These are phyloP conservation scores for Neurospora intermedia DNA, from an alignment of 495 filamentous ascomycete species.

Conservation along the genomic window DNA sequence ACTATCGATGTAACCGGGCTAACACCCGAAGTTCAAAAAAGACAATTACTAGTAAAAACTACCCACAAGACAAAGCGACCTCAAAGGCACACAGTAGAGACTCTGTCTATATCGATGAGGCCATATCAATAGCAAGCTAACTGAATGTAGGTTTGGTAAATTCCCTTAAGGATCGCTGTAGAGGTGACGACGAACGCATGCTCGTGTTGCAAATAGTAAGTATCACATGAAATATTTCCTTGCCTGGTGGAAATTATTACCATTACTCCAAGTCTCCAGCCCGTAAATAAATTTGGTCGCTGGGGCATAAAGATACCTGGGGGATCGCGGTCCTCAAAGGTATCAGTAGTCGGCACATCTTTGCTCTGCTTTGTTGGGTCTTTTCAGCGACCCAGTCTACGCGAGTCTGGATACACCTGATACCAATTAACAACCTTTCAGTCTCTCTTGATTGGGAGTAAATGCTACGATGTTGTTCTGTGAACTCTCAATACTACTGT, in stretches of 20 bases:
- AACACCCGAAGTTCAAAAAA: neutral
- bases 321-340: neutral
- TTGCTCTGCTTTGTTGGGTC: neutral
- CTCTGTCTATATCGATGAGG: neutral
- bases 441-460: neutral
- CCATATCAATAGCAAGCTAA: neutral
- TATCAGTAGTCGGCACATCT: neutral
- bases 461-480: neutral
- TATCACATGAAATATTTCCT: neutral
- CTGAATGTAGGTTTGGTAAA: neutral
- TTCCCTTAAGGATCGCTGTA: neutral
- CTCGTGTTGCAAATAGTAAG: neutral
- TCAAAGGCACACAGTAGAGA: neutral
- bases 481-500: neutral
- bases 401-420: neutral
- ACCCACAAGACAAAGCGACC: neutral
- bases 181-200: neutral
- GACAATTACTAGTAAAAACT: neutral
- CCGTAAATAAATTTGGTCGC: neutral
- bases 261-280: neutral
- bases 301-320: neutral
- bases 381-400: neutral
- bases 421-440: neutral
- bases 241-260: neutral
- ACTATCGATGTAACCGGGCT: neutral